Percentiles rank a stretch among this genome's conserved stretches.
phyloP scores from a whole-genome alignment of 2,329 filamentous ascomycete genomes.

The Trichoderma koningiopsis region DNA sequence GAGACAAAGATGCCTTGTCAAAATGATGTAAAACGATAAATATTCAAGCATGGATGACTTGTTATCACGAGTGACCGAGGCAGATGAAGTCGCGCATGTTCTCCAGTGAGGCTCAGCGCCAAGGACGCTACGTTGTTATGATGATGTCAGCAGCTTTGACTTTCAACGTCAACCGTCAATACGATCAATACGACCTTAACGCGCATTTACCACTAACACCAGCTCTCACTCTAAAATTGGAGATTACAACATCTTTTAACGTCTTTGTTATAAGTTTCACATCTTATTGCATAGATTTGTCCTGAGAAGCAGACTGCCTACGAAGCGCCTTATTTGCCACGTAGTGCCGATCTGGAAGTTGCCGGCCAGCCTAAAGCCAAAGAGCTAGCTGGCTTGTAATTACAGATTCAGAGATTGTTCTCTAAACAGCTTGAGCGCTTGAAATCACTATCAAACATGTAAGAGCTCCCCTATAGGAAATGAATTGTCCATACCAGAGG shows the following conservation, averaged over 20 bases:
- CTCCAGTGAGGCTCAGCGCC: conserved; percentile 4
- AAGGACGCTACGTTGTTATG: not conserved
- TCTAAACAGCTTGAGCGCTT: not conserved
- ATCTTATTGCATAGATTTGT: not conserved
- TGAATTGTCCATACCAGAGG: not conserved
- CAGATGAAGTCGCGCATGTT: not conserved
- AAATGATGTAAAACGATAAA: conserved; percentile 19
- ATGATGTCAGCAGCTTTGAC: conserved; percentile 21
- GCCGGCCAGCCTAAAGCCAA: not conserved
- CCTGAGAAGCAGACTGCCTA: not conserved
- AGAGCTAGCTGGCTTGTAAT: not conserved
- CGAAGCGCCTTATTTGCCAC: not conserved
- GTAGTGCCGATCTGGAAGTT: not conserved
- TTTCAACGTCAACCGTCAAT: not conserved
- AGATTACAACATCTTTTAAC: not conserved
- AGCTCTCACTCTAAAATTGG: not conserved
- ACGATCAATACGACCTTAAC: not conserved
- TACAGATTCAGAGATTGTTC: not conserved
- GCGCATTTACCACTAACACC: not conserved
- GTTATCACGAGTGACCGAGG: not conserved
- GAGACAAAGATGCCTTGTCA: not conserved
- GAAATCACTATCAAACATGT: not conserved
- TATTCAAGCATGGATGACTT: not conserved
- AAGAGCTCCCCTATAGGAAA: not conserved
- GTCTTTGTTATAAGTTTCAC: not conserved